These are phyloP conservation scores for Macrophomina pseudophaseolina DNA, from an alignment of 2,329 filamentous ascomycete genomes.

Conservation along the genomic window DNA sequence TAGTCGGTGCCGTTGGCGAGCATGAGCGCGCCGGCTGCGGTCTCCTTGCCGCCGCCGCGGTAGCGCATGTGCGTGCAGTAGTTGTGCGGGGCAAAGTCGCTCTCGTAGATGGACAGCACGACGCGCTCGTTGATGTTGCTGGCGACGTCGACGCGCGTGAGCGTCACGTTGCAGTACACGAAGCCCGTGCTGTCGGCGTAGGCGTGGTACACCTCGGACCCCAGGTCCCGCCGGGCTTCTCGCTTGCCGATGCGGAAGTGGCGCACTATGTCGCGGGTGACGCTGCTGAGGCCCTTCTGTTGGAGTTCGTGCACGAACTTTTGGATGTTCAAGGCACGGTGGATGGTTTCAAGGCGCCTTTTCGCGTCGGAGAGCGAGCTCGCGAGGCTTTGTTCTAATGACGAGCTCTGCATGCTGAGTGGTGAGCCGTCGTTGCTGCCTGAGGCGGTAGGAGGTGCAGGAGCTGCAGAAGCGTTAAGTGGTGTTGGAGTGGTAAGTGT, in stretches of 20 bases:
- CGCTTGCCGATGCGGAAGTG: neutral
- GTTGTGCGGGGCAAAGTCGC: slow-evolving; percentile 36
- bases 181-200: slow-evolving; percentile 69
- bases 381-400: too few species aligned
- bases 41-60: neutral
- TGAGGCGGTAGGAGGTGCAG: too few species aligned
- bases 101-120: slow-evolving; percentile 37
- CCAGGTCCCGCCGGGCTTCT: slow-evolving; percentile 27
- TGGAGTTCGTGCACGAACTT: too few species aligned
- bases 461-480: too few species aligned
- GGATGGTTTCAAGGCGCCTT: too few species aligned
- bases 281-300: neutral
- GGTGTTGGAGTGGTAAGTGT: too few species aligned
- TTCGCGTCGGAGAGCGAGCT: too few species aligned
- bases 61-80: slow-evolving; percentile 33
- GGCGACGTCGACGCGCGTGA: slow-evolving; percentile 59
- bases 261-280: neutral
- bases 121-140: slow-evolving; percentile 60
- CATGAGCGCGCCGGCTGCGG: slow-evolving; percentile 7
- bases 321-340: too few species aligned
- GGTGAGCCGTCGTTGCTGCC: too few species aligned
- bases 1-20: slow-evolving; percentile 38
- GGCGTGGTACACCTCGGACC: slow-evolving; percentile 57
- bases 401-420: too few species aligned
- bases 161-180: slow-evolving; percentile 62